Percentiles rank a stretch among this genome's conserved stretches.
Conservation (phyloP, 208 protist genomes). For the Acanthamoeba lenticulata region DNA sequence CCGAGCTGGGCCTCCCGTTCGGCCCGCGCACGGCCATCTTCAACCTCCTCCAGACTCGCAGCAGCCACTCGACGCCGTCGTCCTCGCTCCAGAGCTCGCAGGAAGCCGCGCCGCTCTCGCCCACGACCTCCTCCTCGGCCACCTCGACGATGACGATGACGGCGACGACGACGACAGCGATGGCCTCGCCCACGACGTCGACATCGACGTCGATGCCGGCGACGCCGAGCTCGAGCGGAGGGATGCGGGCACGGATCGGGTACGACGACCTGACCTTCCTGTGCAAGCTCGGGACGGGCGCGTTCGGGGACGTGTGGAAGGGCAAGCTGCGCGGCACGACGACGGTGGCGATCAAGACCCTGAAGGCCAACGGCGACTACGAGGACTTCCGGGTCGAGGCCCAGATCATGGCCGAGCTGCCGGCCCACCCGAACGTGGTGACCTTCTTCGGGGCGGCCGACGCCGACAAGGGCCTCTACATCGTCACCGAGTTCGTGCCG, state of each 20-base stretch:
- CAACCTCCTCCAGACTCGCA: slow-evolving; percentile 10
- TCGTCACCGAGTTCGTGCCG: slow-evolving; percentile 61
- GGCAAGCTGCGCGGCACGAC: slow-evolving; percentile 33
- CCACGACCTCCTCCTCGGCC: not conserved
- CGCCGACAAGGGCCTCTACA: not conserved
- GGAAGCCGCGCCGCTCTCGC: not conserved
- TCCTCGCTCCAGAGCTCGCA: not conserved
- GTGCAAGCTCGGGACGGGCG: slow-evolving; percentile 18
- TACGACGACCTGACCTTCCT: not conserved
- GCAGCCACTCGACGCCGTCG: no score
- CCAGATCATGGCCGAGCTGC: slow-evolving; percentile 53
- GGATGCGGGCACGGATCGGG: not conserved
- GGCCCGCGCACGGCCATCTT: slow-evolving; percentile 30
- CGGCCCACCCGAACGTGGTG: slow-evolving; percentile 52
- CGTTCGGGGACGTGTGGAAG: slow-evolving; percentile 52
- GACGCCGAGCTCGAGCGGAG: no score
- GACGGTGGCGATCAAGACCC: slow-evolving; percentile 49
- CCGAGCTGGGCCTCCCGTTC: slow-evolving; percentile 27
- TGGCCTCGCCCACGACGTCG: not conserved
- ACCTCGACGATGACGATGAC: no score
- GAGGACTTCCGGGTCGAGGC: not conserved
- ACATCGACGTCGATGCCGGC: not conserved
- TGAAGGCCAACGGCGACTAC: not conserved
- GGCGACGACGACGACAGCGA: not conserved
- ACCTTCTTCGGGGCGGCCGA: slow-evolving; percentile 60